These are phyloP conservation scores for Mrakia frigida DNA, from an alignment of 768 basidiomycete species.

Conservation along the genomic window DNA sequence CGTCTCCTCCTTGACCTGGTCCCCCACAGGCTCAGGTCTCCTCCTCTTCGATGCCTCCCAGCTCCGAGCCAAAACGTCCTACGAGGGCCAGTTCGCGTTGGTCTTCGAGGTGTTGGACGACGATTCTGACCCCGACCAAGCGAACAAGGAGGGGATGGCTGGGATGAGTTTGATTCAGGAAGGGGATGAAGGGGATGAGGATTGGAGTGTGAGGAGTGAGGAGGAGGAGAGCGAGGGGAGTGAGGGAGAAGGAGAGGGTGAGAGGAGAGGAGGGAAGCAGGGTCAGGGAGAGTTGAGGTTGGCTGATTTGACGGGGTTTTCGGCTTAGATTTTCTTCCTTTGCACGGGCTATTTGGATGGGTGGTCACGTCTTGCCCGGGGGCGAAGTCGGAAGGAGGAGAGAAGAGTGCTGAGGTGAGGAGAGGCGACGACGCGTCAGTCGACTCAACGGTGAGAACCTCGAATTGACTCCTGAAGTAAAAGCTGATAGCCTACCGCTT, in stretches of 20 bases:
- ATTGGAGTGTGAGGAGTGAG: too few relatives aligned
- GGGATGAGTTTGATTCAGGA: not conserved
- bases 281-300: not conserved
- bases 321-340: not conserved
- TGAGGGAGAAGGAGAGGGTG: too few relatives aligned
- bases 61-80: not conserved
- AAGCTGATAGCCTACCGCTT: too few relatives aligned
- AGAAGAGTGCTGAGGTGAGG: too few relatives aligned
- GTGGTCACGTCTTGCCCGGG: too few relatives aligned
- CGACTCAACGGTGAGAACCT: too few relatives aligned
- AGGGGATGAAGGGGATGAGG: not conserved
- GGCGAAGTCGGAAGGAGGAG: too few relatives aligned
- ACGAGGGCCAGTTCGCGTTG: slow-evolving; percentile 19
- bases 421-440: too few relatives aligned
- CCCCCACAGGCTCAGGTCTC: slow-evolving; percentile 16
- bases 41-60: slow-evolving; percentile 9
- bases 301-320: not conserved
- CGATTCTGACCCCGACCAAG: not conserved
- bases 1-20: slow-evolving; percentile 11
- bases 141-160: not conserved
- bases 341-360: too few relatives aligned
- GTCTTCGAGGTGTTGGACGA: slow-evolving; percentile 25
- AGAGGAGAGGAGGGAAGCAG: too few relatives aligned
- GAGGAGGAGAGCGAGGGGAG: too few relatives aligned
- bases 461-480: too few relatives aligned